These are phyloP conservation scores for Evernia prunastri DNA, from an alignment of 495 filamentous ascomycete genomes.

Conservation along the genomic window DNA sequence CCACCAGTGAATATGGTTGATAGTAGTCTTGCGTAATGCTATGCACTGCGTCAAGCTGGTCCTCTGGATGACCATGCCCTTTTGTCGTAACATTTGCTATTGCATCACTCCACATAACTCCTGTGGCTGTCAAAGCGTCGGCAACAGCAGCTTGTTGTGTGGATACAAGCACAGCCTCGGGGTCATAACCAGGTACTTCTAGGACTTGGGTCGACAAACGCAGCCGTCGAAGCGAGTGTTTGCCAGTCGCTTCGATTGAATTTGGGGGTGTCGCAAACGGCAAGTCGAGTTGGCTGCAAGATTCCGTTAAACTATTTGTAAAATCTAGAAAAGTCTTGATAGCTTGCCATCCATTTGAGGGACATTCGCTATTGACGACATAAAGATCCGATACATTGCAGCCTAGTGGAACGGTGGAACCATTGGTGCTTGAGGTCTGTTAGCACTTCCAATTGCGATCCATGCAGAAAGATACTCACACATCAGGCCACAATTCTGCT, in stretches of 20 bases:
- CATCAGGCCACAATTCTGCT: not conserved
- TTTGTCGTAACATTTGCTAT: not conserved
- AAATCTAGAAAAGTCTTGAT: conserved; percentile 5
- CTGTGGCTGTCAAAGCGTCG: not conserved
- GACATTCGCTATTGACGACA: conserved; percentile 1
- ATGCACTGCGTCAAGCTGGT: not conserved
- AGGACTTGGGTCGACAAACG: not conserved
- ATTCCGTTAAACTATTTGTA: not conserved
- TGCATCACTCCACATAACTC: not conserved
- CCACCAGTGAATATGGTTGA: not conserved
- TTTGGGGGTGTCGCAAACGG: not conserved
- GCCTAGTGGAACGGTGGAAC: not conserved
- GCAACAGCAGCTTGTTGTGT: not conserved
- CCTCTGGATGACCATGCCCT: not conserved
- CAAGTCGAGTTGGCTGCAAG: not conserved
- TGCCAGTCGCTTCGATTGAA: not conserved
- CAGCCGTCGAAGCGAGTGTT: conserved; percentile 2
- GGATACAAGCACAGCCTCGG: not conserved
- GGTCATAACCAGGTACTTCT: not conserved
- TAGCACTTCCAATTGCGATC: not conserved
- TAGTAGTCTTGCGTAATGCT: not conserved
- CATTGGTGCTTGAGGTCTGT: not conserved
- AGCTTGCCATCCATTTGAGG: conserved; percentile 4
- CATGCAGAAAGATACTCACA: not conserved
- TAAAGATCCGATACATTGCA: not conserved